Evolutionary conservation across 1,284 basidiomycete species (phyloP).

Genomic region (Tylopilus orsonianus): DNA sequence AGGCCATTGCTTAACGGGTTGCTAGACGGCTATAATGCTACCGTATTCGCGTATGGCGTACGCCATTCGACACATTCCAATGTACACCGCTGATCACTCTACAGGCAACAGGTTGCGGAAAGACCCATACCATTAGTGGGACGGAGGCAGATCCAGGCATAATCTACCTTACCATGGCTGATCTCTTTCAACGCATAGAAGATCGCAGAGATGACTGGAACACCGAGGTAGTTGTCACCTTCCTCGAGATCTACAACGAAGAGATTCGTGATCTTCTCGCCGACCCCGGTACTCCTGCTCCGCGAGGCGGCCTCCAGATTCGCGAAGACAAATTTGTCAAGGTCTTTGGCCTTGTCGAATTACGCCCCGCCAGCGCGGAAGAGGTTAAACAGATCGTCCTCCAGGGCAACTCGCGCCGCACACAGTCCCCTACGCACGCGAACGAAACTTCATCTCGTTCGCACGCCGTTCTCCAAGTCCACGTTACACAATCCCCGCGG

Average conservation of each 20-base stretch:
- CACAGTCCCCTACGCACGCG: conserved; percentile 90
- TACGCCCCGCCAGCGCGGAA: conserved; percentile 77
- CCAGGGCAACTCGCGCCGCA: conserved; percentile 82
- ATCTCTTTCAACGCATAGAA: conserved; percentile 88
- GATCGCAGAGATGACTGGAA: conserved; percentile 81
- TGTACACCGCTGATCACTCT: conserved; percentile 16
- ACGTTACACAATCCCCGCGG: conserved; percentile 83
- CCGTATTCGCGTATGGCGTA: conserved; percentile 96
- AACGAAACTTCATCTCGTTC: conserved; percentile 95
- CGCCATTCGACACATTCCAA: conserved; percentile 36
- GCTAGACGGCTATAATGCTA: conserved; percentile 94
- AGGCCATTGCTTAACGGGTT: conserved; percentile 81
- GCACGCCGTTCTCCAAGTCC: conserved; percentile 93
- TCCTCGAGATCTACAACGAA: conserved; percentile 98
- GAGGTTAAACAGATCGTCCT: conserved; percentile 93
- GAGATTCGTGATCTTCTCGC: conserved; percentile 93
- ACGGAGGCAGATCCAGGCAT: conserved; percentile 84
- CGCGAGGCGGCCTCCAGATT: conserved; percentile 84
- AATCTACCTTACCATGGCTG: conserved; percentile 95
- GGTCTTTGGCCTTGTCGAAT: conserved; percentile 81
- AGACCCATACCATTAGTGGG: conserved; percentile 97
- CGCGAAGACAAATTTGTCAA: conserved; percentile 92
- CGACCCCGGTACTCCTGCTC: conserved; percentile 62
- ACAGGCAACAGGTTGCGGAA: conserved; percentile 96
- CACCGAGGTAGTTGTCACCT: conserved; percentile 86